phyloP scores from a whole-genome alignment of 1,284 basidiomycete species.

The Puccinia hordei region DNA sequence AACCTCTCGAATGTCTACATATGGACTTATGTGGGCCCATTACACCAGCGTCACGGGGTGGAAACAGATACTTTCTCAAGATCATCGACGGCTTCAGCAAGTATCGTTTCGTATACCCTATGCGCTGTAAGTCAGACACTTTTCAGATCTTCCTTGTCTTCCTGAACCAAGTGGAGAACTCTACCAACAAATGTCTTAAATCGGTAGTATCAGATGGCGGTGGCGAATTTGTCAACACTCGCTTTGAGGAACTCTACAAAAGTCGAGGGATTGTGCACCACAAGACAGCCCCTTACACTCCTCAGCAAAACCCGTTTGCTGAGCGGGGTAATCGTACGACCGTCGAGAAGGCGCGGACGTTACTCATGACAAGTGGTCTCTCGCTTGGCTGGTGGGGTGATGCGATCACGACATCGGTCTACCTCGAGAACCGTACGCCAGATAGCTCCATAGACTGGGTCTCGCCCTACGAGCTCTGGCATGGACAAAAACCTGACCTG shows the following conservation, averaged over 20 bases:
- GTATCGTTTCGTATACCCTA: not conserved
- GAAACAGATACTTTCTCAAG: too few relatives aligned
- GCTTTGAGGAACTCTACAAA: not conserved
- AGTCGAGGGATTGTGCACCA: not conserved
- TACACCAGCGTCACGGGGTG: too few relatives aligned
- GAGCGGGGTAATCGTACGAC: conserved; percentile 28
- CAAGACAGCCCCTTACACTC: conserved; percentile 25
- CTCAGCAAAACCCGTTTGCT: too few relatives aligned
- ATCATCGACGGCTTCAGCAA: too few relatives aligned
- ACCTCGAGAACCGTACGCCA: conserved; percentile 10
- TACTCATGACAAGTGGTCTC: not conserved
- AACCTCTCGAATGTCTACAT: too few relatives aligned
- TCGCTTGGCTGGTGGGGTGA: conserved; percentile 6
- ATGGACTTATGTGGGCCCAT: too few relatives aligned
- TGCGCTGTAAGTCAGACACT: not conserved
- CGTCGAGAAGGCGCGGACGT: conserved; percentile 13
- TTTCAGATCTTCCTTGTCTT: not conserved
- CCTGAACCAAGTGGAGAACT: not conserved
- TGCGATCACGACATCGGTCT: not conserved
- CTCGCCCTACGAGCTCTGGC: conserved; percentile 2
- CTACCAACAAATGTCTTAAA: not conserved
- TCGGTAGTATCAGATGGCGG: conserved; percentile 12
- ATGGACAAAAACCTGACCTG: not conserved
- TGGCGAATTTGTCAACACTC: too few relatives aligned
- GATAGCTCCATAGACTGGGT: not conserved